Evolutionary conservation across 169 alveolate species (phyloP).

Genomic region (Cryptosporidium xiaoi): DNA sequence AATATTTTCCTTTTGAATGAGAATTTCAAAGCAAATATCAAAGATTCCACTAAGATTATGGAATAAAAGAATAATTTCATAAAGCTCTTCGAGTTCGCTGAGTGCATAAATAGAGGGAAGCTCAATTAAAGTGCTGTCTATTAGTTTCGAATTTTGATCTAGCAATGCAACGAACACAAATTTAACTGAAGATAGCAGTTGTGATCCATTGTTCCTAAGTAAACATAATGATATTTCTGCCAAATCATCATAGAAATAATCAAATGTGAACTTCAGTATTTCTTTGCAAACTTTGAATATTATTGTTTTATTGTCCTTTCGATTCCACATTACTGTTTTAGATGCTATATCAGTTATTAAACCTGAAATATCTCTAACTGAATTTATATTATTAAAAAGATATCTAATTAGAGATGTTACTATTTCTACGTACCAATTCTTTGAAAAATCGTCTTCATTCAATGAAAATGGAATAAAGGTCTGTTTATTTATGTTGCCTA

Average conservation of each 20-base stretch:
- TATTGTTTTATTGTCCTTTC: constrained; percentile 14
- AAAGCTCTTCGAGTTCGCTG: constrained; percentile 39
- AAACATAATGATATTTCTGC: constrained; percentile 56
- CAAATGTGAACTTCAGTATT: constrained; percentile 25
- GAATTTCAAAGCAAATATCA: constrained; percentile 30
- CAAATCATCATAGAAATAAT: constrained; percentile 45
- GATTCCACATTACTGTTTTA: constrained; percentile 46
- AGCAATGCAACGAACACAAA: constrained; percentile 68
- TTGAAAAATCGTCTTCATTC: constrained; percentile 25
- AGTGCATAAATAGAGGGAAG: constrained; percentile 44
- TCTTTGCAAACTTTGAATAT: constrained; percentile 29
- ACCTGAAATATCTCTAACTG: constrained; percentile 40
- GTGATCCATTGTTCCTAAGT: constrained; percentile 24
- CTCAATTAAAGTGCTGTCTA: constrained; percentile 6
- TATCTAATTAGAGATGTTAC: constrained; percentile 22
- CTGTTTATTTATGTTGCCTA: not conserved
- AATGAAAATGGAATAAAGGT: constrained; percentile 4
- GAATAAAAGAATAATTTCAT: constrained; percentile 15
- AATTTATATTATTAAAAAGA: constrained; percentile 17
- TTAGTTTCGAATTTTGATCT: constrained; percentile 54
- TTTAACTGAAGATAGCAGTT: constrained; percentile 42
- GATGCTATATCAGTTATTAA: constrained; percentile 63
- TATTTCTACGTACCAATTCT: constrained; percentile 49
- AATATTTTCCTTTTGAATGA: not conserved
- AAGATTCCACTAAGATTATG: not conserved